Evolutionary conservation across 2,329 filamentous ascomycete species (phyloP).

Genomic region (Chrysoporthe cubensis): DNA sequence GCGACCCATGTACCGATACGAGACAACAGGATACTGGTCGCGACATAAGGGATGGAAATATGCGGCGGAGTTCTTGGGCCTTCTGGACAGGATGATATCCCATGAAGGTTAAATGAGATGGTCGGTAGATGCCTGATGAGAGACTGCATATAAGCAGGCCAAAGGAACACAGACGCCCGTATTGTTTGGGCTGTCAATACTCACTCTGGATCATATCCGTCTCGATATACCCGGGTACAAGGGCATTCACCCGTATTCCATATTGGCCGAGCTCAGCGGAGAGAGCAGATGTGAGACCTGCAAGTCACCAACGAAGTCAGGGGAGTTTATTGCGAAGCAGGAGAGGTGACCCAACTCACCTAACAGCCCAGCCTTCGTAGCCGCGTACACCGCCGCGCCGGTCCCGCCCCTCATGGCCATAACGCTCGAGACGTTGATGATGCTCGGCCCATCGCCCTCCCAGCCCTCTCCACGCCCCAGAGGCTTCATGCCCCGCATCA

Average conservation of each 20-base stretch:
- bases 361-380: constrained; percentile 79
- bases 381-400: constrained; percentile 74
- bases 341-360: constrained; percentile 48
- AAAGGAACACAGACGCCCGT: constrained; percentile 3
- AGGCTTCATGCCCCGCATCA: constrained; percentile 41
- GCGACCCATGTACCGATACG: constrained; percentile 19
- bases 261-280: constrained; percentile 63
- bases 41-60: constrained; percentile 22
- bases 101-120: not conserved
- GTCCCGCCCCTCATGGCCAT: constrained; percentile 70
- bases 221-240: constrained; percentile 81
- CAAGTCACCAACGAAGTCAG: not conserved
- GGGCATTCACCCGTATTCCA: constrained; percentile 75
- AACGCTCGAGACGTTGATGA: constrained; percentile 82
- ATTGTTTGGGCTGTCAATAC: constrained; percentile 29
- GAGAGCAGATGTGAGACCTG: constrained; percentile 70
- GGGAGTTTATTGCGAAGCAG: not conserved
- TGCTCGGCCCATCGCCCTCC: constrained; percentile 50
- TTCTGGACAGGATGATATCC: constrained; percentile 4
- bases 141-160: constrained; percentile 5
- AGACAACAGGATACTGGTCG: constrained; percentile 8
- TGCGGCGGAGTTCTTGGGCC: constrained; percentile 21
- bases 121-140: not conserved
- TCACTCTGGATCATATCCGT: constrained; percentile 79
- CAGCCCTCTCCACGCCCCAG: constrained; percentile 32